These are phyloP conservation scores for Gynandropsis gynandra DNA, from an alignment of 345 rosid genomes.

Conservation along the genomic window DNA sequence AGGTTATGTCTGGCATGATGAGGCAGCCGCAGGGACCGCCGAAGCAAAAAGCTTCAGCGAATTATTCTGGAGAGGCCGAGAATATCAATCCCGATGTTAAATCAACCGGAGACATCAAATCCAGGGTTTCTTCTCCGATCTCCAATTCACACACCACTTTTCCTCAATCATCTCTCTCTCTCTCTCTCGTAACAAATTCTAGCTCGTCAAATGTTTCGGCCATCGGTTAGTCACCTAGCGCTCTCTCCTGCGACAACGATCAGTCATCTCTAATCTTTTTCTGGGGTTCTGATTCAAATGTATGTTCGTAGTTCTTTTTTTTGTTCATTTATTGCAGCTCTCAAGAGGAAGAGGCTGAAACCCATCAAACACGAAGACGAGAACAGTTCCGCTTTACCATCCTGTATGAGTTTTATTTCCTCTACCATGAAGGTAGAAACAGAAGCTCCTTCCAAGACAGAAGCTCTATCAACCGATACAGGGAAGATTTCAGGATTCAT, in stretches of 20 bases:
- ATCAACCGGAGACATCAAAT: slow-evolving; percentile 32
- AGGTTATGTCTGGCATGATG: slow-evolving; percentile 91
- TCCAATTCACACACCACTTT: slow-evolving; percentile 40
- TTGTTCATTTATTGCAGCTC: too few species aligned
- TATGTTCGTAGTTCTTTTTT: background rate
- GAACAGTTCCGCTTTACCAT: too few species aligned
- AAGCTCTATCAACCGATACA: too few species aligned
- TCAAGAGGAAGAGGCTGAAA: too few species aligned
- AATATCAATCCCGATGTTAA: slow-evolving; percentile 22
- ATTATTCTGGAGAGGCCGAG: slow-evolving; percentile 31
- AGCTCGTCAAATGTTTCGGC: slow-evolving; percentile 51
- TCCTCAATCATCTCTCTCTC: slow-evolving; percentile 49
- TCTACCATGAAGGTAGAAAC: too few species aligned
- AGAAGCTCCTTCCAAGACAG: too few species aligned
- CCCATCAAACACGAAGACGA: too few species aligned
- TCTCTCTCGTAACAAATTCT: slow-evolving; percentile 53
- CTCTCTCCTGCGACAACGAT: background rate
- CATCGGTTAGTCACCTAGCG: slow-evolving; percentile 40
- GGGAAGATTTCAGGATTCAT: too few species aligned
- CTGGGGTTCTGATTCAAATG: background rate
- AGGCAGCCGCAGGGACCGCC: slow-evolving; percentile 70
- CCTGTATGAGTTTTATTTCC: too few species aligned
- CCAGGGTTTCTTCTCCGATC: too few species aligned
- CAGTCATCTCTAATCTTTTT: background rate
- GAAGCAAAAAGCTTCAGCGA: slow-evolving; percentile 47